Evolutionary conservation across 371 early-diverging fungal genomes (phyloP).

Genomic region (Mucor mucedo): DNA sequence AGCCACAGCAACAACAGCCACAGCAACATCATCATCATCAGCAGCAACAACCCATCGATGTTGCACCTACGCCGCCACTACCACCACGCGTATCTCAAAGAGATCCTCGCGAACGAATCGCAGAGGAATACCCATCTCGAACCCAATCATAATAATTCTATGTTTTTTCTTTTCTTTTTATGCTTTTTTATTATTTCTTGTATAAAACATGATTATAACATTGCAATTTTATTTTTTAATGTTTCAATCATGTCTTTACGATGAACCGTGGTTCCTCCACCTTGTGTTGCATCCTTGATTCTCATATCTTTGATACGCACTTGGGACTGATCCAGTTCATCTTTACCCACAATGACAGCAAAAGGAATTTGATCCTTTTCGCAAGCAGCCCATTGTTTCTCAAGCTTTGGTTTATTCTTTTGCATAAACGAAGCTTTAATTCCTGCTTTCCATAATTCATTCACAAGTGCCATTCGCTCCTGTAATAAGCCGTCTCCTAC

Average conservation of each 20-base stretch:
- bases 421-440: constrained; percentile 82
- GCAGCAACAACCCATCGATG: not conserved
- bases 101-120: not conserved
- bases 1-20: not conserved
- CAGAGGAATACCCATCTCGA: not conserved
- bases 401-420: constrained; percentile 89
- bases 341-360: constrained; percentile 85
- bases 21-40: not conserved
- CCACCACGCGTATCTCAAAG: constrained; percentile 1
- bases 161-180: constrained; percentile 3
- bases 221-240: constrained; percentile 41
- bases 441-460: constrained; percentile 89
- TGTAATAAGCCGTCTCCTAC: constrained; percentile 84
- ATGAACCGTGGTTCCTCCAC: constrained; percentile 57
- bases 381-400: constrained; percentile 80
- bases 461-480: constrained; percentile 88
- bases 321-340: constrained; percentile 76
- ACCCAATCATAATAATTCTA: not conserved
- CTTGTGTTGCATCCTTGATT: constrained; percentile 61
- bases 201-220: not conserved
- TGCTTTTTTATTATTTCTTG: not conserved
- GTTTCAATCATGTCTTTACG: constrained; percentile 70
- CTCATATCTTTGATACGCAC: constrained; percentile 90
- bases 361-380: constrained; percentile 88
- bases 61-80: not conserved